A percentile compares a stretch with the other conserved stretches of the same genome.
Conservation (phyloP, 2,329 filamentous ascomycete species). For the Aspergillus alliaceus region DNA sequence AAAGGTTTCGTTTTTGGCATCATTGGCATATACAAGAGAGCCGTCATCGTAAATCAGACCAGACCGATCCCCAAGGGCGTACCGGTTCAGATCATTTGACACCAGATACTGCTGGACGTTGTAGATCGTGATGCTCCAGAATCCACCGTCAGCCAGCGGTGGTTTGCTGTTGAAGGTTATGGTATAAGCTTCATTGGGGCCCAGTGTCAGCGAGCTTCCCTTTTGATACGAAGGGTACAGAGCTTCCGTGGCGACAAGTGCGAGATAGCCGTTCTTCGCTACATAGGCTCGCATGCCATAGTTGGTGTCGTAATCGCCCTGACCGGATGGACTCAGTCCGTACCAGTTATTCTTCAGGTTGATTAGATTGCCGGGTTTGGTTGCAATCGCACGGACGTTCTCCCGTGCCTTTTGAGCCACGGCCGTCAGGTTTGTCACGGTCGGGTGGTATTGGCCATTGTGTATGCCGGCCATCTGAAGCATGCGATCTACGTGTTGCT, state of each 20-base stretch:
- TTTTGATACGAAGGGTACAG: slow-evolving; percentile 23
- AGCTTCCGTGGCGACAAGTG: slow-evolving; percentile 12
- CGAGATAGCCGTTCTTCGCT: slow-evolving; percentile 18
- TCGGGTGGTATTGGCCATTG: no score
- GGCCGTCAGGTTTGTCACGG: no score
- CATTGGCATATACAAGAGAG: slow-evolving; percentile 9
- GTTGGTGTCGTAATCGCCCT: slow-evolving; percentile 14
- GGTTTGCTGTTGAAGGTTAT: slow-evolving; percentile 25
- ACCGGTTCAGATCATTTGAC: slow-evolving; percentile 21
- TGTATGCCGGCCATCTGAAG: no score
- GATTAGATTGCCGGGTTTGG: background rate
- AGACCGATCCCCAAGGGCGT: slow-evolving; percentile 25
- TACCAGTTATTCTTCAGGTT: slow-evolving; percentile 12
- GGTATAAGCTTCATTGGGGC: slow-evolving; percentile 17
- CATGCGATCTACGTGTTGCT: no score
- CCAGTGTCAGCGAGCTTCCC: no score
- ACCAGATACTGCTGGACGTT: slow-evolving; percentile 23
- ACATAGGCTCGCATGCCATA: slow-evolving; percentile 17
- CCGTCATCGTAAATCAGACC: slow-evolving; percentile 28
- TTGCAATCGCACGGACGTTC: background rate
- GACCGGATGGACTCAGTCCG: background rate
- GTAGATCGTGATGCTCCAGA: slow-evolving; percentile 31
- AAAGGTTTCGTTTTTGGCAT: slow-evolving; percentile 14
- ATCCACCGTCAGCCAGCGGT: slow-evolving; percentile 16
- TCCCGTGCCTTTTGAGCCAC: no score